Percentiles rank a stretch among this genome's conserved stretches.
Conservation (phyloP, 768 basidiomycete species). For the Leucocoprinus leucothites region DNA sequence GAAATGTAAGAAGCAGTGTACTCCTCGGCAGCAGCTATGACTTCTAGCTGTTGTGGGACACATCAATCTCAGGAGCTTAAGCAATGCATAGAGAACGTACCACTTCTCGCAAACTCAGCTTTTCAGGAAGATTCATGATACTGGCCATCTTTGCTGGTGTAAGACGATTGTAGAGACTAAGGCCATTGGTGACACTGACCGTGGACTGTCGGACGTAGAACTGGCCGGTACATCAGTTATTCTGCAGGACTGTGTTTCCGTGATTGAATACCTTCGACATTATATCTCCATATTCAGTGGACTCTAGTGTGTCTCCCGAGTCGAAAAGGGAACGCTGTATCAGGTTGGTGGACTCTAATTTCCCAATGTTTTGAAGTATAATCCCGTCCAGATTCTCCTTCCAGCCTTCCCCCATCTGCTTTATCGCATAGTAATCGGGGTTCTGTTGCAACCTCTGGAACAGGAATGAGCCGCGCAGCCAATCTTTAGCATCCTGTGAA, state of each 20-base stretch:
- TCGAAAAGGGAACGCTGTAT: slow-evolving; percentile 37
- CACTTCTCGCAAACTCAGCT: slow-evolving; percentile 60
- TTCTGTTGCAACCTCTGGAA: slow-evolving; percentile 86
- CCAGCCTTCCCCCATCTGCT: slow-evolving; percentile 45
- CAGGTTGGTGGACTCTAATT: slow-evolving; percentile 59
- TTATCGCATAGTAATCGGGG: slow-evolving; percentile 63
- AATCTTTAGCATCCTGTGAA: slow-evolving; percentile 67
- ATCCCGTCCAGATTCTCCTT: slow-evolving; percentile 69
- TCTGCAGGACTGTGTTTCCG: neutral
- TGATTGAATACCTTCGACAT: slow-evolving; percentile 70
- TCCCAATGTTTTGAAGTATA: slow-evolving; percentile 61
- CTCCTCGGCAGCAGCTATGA: slow-evolving; percentile 67
- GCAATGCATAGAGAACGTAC: slow-evolving; percentile 36
- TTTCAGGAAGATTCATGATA: slow-evolving; percentile 56
- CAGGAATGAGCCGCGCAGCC: slow-evolving; percentile 85
- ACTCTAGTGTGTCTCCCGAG: slow-evolving; percentile 36
- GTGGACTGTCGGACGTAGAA: slow-evolving; percentile 74
- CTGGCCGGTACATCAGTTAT: slow-evolving; percentile 24
- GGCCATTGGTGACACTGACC: slow-evolving; percentile 32
- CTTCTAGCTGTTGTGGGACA: slow-evolving; percentile 49
- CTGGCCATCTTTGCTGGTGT: slow-evolving; percentile 52
- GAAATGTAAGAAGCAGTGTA: slow-evolving; percentile 25
- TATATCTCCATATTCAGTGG: slow-evolving; percentile 79
- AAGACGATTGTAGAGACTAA: neutral
- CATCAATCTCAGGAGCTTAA: slow-evolving; percentile 1